phyloP scores from a whole-genome alignment of 495 filamentous ascomycete genomes.

The Xylaria palmicola region DNA sequence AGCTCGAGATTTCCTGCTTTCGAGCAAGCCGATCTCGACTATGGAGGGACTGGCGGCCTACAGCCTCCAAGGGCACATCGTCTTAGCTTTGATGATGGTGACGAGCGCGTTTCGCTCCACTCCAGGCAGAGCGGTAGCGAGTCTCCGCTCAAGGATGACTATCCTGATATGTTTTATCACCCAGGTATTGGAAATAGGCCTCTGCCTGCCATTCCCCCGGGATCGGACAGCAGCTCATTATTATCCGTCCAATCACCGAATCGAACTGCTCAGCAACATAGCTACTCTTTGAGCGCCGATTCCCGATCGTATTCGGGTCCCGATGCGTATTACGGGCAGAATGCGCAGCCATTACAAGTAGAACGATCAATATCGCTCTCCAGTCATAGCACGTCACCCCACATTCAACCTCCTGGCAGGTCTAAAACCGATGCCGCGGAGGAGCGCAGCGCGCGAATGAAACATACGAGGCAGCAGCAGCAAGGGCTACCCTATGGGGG shows the following conservation, averaged over 20 bases:
- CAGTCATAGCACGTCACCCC: slow-evolving; percentile 76
- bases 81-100: slow-evolving; percentile 92
- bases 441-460: slow-evolving; percentile 53
- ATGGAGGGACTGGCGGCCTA: slow-evolving; percentile 80
- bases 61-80: slow-evolving; percentile 67
- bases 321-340: slow-evolving; percentile 38
- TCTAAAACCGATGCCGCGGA: slow-evolving; percentile 93
- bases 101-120: slow-evolving; percentile 63
- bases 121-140: slow-evolving; percentile 56
- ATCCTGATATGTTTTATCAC: slow-evolving; percentile 91
- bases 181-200: slow-evolving; percentile 72
- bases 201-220: slow-evolving; percentile 74
- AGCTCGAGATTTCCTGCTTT: slow-evolving; percentile 39
- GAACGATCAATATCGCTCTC: slow-evolving; percentile 85
- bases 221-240: slow-evolving; percentile 42
- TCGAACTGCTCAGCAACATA: slow-evolving; percentile 35
- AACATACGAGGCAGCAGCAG: slow-evolving; percentile 56
- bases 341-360: slow-evolving; percentile 51
- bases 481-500: slow-evolving; percentile 47
- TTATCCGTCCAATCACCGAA: slow-evolving; percentile 36
- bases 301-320: slow-evolving; percentile 33
- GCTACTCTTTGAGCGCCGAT: slow-evolving; percentile 42
- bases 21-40: slow-evolving; percentile 57
- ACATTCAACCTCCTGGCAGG: slow-evolving; percentile 75
- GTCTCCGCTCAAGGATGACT: slow-evolving; percentile 61